A percentile compares a stretch with the other conserved stretches of the same genome.
These are phyloP conservation scores for Colletotrichum chrysophilum DNA, from an alignment of 2,329 filamentous ascomycete genomes.

Conservation along the genomic window DNA sequence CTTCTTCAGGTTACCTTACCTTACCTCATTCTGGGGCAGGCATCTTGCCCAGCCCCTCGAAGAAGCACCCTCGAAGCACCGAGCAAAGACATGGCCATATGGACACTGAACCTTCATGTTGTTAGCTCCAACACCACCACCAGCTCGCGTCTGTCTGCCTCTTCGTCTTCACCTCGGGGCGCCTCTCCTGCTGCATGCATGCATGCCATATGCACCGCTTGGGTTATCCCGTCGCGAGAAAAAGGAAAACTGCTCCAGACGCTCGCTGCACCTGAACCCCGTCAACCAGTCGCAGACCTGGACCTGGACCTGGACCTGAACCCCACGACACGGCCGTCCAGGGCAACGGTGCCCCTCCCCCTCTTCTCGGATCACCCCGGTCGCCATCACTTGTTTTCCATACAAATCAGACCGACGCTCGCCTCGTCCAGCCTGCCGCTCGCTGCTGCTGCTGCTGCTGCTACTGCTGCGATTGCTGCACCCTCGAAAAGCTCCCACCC, in stretches of 20 bases:
- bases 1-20: neutral
- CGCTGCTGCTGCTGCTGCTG: neutral
- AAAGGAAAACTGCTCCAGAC: neutral
- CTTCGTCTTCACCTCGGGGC: neutral
- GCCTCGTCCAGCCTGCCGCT: neutral
- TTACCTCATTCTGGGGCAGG: neutral
- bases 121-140: neutral
- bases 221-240: neutral
- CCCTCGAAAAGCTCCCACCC: neutral
- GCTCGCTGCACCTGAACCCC: neutral
- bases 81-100: neutral
- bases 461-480: neutral
- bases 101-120: neutral
- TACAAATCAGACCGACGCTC: slow-evolving; percentile 14
- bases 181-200: neutral
- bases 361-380: slow-evolving; percentile 8
- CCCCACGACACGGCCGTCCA: slow-evolving; percentile 5
- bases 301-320: neutral
- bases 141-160: neutral
- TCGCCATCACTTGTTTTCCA: slow-evolving; percentile 11
- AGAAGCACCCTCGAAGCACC: neutral
- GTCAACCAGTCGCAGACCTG: neutral
- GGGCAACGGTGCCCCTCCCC: slow-evolving; percentile 9
- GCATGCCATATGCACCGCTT: neutral
- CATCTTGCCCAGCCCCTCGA: neutral